phyloP scores from a whole-genome alignment of 306 rosid species.

The Corylus avellana region DNA sequence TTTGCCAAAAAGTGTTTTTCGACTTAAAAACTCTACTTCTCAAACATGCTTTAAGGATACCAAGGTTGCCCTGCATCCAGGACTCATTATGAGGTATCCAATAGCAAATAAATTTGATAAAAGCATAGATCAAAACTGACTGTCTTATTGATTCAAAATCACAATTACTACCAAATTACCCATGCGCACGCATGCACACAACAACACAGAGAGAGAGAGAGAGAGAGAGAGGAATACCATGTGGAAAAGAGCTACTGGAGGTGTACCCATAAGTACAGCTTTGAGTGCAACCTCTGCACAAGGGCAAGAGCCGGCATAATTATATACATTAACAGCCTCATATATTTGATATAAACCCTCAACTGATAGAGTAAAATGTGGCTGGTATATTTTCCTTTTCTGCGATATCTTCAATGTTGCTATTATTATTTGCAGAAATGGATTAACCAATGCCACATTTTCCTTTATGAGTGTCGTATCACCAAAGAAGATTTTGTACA shows the following conservation, averaged over 20 bases:
- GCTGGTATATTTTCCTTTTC: conserved; percentile 65
- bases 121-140: not conserved
- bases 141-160: not conserved
- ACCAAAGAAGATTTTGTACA: conserved; percentile 48
- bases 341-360: conserved; percentile 63
- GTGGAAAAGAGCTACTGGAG: conserved; percentile 45
- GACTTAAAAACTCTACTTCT: no score
- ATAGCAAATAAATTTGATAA: not conserved
- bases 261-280: conserved; percentile 70
- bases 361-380: conserved; percentile 70
- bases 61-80: not conserved
- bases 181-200: no score
- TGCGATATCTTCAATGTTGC: conserved; percentile 63
- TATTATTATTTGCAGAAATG: conserved; percentile 50
- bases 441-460: conserved; percentile 44
- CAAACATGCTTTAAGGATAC: not conserved
- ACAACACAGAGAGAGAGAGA: not conserved
- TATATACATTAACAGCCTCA: conserved; percentile 37
- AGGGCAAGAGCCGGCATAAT: conserved; percentile 30
- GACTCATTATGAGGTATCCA: not conserved
- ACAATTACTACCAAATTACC: not conserved
- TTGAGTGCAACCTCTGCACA: conserved; percentile 56
- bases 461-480: conserved; percentile 44
- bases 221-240: conserved; percentile 55
- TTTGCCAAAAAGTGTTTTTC: no score